Conservation (phyloP, 2,329 filamentous ascomycete genomes). For the Dactylellina leptospora region DNA sequence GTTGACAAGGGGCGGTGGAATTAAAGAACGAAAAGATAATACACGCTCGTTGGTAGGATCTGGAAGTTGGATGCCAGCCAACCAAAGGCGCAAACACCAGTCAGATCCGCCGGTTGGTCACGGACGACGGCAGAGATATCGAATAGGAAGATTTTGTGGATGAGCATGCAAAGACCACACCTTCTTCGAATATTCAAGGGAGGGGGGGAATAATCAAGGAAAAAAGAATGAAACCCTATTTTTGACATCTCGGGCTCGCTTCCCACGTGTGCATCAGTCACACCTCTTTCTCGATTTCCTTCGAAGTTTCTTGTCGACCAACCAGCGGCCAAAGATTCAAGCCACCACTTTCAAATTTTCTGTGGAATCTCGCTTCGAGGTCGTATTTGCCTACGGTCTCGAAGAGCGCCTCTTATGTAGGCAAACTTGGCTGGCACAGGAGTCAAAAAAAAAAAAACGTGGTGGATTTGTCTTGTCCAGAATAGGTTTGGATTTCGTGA, state of each 20-base stretch:
- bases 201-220: no score
- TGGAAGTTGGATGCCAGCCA: constrained; percentile 40
- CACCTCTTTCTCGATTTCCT: constrained; percentile 1
- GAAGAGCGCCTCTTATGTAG: constrained; percentile 6
- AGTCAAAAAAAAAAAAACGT: neutral
- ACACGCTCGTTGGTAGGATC: constrained; percentile 10
- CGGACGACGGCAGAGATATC: constrained; percentile 2
- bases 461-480: neutral
- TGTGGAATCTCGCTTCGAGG: constrained; percentile 20
- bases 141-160: neutral
- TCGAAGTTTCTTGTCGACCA: neutral
- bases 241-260: constrained; percentile 50
- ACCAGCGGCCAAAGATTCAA: neutral
- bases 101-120: constrained; percentile 6
- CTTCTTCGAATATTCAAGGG: no score
- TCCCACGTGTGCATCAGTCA: constrained; percentile 50
- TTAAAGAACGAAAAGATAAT: no score
- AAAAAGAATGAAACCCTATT: neutral
- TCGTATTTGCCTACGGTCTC: neutral
- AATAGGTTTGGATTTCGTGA: neutral
- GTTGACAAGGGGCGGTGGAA: neutral
- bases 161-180: neutral
- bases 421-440: neutral
- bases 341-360: constrained; percentile 7
- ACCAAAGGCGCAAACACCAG: neutral